Evolutionary conservation across 768 basidiomycete genomes (phyloP).

Genomic region (Lactarius evosmus): DNA sequence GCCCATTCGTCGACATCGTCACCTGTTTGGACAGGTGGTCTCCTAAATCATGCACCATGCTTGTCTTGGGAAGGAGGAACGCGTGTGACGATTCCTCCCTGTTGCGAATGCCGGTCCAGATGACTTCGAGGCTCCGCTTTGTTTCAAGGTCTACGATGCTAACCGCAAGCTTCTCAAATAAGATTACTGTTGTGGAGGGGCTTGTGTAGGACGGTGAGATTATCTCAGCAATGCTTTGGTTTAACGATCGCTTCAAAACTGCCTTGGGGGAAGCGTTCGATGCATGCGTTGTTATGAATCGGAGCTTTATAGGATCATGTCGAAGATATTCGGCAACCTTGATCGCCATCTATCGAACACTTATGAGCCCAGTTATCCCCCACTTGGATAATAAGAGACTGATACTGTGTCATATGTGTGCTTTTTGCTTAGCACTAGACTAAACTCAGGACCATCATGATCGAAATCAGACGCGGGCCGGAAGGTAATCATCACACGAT

Average conservation of each 20-base stretch:
- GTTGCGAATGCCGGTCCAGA: slow-evolving; percentile 96
- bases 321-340: slow-evolving; percentile 89
- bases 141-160: slow-evolving; percentile 98
- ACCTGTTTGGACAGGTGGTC: slow-evolving; percentile 84
- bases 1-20: slow-evolving; percentile 50
- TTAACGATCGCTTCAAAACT: slow-evolving; percentile 87
- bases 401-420: slow-evolving; percentile 91
- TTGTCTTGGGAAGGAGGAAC: slow-evolving; percentile 96
- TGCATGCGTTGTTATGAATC: slow-evolving; percentile 94
- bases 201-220: slow-evolving; percentile 86
- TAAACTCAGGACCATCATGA: slow-evolving; percentile 79
- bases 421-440: slow-evolving; percentile 92
- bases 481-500: slow-evolving; percentile 94
- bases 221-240: slow-evolving; percentile 94
- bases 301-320: slow-evolving; percentile 93
- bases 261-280: slow-evolving; percentile 82
- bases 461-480: slow-evolving; percentile 82
- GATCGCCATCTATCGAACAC: slow-evolving; percentile 69
- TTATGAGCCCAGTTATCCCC: slow-evolving; percentile 13
- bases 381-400: neutral
- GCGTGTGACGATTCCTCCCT: slow-evolving; percentile 89
- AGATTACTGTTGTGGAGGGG: slow-evolving; percentile 80
- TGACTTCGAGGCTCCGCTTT: slow-evolving; percentile 92
- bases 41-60: slow-evolving; percentile 83
- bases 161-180: slow-evolving; percentile 95